Evolutionary conservation across 768 basidiomycete species (phyloP).

Genomic region (Suillus spraguei): DNA sequence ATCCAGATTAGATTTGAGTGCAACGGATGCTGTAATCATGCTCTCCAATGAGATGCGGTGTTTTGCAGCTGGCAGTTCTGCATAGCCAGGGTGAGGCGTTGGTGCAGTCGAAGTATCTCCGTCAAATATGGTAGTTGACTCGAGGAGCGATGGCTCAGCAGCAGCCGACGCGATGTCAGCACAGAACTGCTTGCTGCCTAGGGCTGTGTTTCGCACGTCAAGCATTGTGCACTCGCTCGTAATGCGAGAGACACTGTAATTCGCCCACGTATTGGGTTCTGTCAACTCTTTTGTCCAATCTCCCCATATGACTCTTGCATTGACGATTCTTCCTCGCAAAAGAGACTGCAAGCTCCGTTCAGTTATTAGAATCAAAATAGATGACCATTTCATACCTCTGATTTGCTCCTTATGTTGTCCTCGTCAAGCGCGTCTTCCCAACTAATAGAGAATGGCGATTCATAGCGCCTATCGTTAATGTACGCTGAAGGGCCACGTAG

Average conservation of each 20-base stretch:
- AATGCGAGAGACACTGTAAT: conserved; percentile 62
- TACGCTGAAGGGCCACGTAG: conserved; percentile 69
- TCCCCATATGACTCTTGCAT: conserved; percentile 70
- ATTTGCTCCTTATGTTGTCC: conserved; percentile 67
- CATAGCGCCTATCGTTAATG: conserved; percentile 49
- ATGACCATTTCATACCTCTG: conserved; percentile 53
- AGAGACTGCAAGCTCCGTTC: conserved; percentile 48
- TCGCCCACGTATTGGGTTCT: conserved; percentile 66
- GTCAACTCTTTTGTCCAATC: conserved; percentile 66
- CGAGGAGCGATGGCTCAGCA: conserved; percentile 9
- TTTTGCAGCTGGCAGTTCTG: conserved; percentile 35
- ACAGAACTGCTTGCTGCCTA: conserved; percentile 40
- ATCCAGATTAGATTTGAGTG: conserved; percentile 70
- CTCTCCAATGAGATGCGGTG: conserved; percentile 65
- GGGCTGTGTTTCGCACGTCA: conserved; percentile 56
- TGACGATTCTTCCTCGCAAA: conserved; percentile 70
- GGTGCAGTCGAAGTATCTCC: conserved; percentile 26
- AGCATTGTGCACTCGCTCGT: conserved; percentile 71
- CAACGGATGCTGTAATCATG: conserved; percentile 73
- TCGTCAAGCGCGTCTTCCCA: conserved; percentile 77
- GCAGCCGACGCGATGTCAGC: conserved; percentile 10
- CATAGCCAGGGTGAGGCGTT: conserved; percentile 37
- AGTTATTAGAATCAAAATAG: conserved; percentile 7
- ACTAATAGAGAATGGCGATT: conserved; percentile 63
- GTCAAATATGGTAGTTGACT: conserved; percentile 16